phyloP scores from a whole-genome alignment of 805 yeast genomes.

The Torulaspora quercuum region DNA sequence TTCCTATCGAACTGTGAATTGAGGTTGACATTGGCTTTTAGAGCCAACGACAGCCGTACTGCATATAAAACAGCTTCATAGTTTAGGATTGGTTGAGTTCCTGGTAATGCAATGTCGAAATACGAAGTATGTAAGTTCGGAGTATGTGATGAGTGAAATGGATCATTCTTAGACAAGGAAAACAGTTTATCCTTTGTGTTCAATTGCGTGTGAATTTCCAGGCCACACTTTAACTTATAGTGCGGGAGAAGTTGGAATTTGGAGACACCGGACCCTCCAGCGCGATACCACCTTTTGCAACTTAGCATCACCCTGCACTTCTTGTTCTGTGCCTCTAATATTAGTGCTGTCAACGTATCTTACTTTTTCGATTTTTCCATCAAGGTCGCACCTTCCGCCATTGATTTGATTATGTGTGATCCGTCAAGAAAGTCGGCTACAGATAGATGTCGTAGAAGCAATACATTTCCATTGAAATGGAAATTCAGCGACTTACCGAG shows the following conservation, averaged over 20 bases:
- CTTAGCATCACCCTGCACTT: conserved; percentile 2
- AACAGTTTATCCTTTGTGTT: conserved; percentile 72
- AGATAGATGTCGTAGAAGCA: too few species aligned
- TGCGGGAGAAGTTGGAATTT: conserved; percentile 16
- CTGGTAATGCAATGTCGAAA: conserved; percentile 86
- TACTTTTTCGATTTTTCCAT: too few species aligned
- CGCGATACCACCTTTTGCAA: conserved; percentile 7
- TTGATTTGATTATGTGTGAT: too few species aligned
- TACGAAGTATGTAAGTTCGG: conserved; percentile 73
- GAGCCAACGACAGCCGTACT: conserved; percentile 64
- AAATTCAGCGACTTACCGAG: too few species aligned
- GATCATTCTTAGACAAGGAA: conserved; percentile 51
- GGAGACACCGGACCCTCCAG: conserved; percentile 1
- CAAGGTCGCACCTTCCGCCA: too few species aligned
- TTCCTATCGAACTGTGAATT: conserved; percentile 81
- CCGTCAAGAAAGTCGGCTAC: too few species aligned
- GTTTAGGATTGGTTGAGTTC: conserved; percentile 83
- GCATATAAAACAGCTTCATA: conserved; percentile 70
- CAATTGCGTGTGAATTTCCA: conserved; percentile 91
- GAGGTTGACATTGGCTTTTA: conserved; percentile 55
- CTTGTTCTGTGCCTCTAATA: neutral
- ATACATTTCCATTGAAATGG: too few species aligned
- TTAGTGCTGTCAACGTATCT: neutral
- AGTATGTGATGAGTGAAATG: conserved; percentile 42
- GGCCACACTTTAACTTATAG: conserved; percentile 66